Evolutionary conservation across 2,329 filamentous ascomycete genomes (phyloP).

Genomic region (Colletotrichum tamarilloi): DNA sequence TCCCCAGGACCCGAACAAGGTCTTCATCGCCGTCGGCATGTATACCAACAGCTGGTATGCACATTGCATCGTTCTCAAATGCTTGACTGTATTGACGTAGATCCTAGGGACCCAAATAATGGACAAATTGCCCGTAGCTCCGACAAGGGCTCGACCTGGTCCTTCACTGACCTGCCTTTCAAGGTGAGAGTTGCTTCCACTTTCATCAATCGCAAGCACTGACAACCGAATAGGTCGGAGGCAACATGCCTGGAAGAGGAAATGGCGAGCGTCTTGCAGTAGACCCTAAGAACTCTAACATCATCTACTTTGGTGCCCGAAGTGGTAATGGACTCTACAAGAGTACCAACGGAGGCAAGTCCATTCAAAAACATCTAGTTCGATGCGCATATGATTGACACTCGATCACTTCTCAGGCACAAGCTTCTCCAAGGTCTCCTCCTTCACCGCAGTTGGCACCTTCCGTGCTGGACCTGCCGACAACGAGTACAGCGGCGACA

Average conservation of each 20-base stretch:
- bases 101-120: conserved; percentile 60
- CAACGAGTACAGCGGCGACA: conserved; percentile 54
- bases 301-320: conserved; percentile 68
- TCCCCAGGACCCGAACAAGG: conserved; percentile 60
- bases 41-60: conserved; percentile 67
- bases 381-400: conserved; percentile 55
- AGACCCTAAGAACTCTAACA: conserved; percentile 66
- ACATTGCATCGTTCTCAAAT: background rate
- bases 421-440: conserved; percentile 63
- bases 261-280: conserved; percentile 69
- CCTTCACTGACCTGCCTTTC: conserved; percentile 61
- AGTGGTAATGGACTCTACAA: conserved; percentile 70
- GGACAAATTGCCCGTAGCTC: conserved; percentile 67
- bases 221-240: conserved; percentile 53
- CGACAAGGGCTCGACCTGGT: conserved; percentile 65
- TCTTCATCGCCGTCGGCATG: conserved; percentile 66
- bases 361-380: conserved; percentile 60
- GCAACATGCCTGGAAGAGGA: conserved; percentile 71
- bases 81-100: background rate
- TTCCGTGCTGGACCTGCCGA: conserved; percentile 58
- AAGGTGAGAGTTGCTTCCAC: conserved; percentile 46
- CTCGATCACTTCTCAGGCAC: conserved; percentile 57
- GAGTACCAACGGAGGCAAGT: conserved; percentile 63
- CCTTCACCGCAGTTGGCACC: conserved; percentile 65
- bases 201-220: background rate